Evolutionary conservation across 2,329 filamentous ascomycete species (phyloP).

Genomic region (Periconia sp.): DNA sequence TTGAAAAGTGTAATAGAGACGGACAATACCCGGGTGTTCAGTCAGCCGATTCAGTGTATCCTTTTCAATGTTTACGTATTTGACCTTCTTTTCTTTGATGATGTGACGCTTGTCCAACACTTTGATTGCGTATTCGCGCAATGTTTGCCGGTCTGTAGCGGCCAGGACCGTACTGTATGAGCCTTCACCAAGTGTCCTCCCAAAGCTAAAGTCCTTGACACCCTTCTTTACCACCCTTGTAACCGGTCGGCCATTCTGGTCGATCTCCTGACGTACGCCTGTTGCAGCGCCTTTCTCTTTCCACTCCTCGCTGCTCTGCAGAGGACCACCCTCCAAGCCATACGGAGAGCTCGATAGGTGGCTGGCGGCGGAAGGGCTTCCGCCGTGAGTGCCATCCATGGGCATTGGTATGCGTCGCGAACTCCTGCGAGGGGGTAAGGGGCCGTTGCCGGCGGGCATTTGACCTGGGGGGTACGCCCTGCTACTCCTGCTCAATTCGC

Average conservation of each 20-base stretch:
- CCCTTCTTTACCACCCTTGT: slow-evolving; percentile 91
- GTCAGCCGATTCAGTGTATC: slow-evolving; percentile 95
- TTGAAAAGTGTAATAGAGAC: slow-evolving; percentile 98
- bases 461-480: slow-evolving; percentile 65
- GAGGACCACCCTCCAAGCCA: slow-evolving; percentile 58
- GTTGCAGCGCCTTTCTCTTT: slow-evolving; percentile 92
- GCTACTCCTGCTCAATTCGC: slow-evolving; percentile 71
- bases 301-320: slow-evolving; percentile 84
- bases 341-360: slow-evolving; percentile 48
- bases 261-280: slow-evolving; percentile 77
- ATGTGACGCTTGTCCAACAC: slow-evolving; percentile 98
- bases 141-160: slow-evolving; percentile 87
- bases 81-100: slow-evolving; percentile 99
- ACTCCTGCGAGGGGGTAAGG: slow-evolving; percentile 72
- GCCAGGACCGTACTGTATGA: slow-evolving; percentile 96
- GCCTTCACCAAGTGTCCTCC: slow-evolving; percentile 85
- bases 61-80: slow-evolving; percentile 99
- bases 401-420: slow-evolving; percentile 72
- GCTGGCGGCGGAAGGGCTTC: slow-evolving; percentile 15
- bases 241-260: slow-evolving; percentile 79
- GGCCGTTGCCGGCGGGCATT: slow-evolving; percentile 59
- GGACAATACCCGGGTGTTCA: slow-evolving; percentile 93
- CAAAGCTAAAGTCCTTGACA: slow-evolving; percentile 95
- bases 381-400: slow-evolving; percentile 45
- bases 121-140: slow-evolving; percentile 97